Conservation (phyloP, 768 basidiomycete species). For the Amanita thiersii region DNA sequence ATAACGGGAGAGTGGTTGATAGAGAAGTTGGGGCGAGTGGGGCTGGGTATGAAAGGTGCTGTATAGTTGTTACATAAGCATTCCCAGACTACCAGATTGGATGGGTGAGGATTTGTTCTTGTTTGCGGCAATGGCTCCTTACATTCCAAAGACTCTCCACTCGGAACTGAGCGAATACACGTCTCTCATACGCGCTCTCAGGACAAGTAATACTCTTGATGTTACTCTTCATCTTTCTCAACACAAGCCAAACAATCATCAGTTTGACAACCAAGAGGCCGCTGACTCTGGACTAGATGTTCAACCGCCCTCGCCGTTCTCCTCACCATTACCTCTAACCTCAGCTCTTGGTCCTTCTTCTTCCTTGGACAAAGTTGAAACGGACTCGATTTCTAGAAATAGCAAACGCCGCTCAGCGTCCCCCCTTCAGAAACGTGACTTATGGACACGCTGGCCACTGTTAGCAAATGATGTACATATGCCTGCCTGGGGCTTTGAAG, state of each 20-base stretch:
- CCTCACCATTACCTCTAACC: slow-evolving; percentile 7
- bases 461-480: slow-evolving; percentile 48
- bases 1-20: slow-evolving; percentile 18
- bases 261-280: slow-evolving; percentile 17
- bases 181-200: slow-evolving; percentile 56
- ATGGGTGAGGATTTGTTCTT: background rate
- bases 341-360: slow-evolving; percentile 10
- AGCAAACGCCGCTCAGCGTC: slow-evolving; percentile 17
- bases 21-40: slow-evolving; percentile 11
- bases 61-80: slow-evolving; percentile 35
- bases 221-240: slow-evolving; percentile 39
- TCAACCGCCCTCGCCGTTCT: background rate
- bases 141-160: slow-evolving; percentile 47
- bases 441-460: slow-evolving; percentile 77
- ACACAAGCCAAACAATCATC: slow-evolving; percentile 1
- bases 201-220: slow-evolving; percentile 49
- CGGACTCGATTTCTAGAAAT: slow-evolving; percentile 7
- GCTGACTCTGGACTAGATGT: slow-evolving; percentile 10
- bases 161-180: slow-evolving; percentile 62
- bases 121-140: slow-evolving; percentile 29
- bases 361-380: slow-evolving; percentile 7
- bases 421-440: slow-evolving; percentile 26
- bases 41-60: slow-evolving; percentile 16
- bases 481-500: slow-evolving; percentile 65
- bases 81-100: slow-evolving; percentile 18